Evolutionary conservation across 495 filamentous ascomycete genomes (phyloP), one percentile per base, ranked within the genome.

Genomic region (Hypoxylon fragiforme): DNA sequence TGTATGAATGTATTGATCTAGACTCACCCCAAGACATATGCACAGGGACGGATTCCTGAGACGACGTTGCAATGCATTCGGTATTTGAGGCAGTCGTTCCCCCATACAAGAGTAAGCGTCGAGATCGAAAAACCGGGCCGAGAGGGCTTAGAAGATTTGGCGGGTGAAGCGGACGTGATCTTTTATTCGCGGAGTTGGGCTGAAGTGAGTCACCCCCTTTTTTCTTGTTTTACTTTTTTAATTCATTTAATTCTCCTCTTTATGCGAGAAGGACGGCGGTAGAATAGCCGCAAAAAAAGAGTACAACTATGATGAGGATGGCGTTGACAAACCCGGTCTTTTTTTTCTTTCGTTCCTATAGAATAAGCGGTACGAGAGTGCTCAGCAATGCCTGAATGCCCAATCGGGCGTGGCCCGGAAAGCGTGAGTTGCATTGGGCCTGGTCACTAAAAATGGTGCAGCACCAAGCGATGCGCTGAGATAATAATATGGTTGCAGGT

Each of bases 111-210:
- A 36, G 70, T 89, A 54, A 90, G 86, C 53, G 80, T 90, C 38
- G 87, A 90, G 64, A 68, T 84, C 6, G 87, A 89, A 65, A 89
- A 88, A 65, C 85, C 86, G 7, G 73, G 73, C 38, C 74, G 87
- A 36, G 64, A 70, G 22, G 85, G 85, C 13, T 70, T 90, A 43
- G 72, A 77, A 45, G 74, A 80, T 30, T 73, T 89, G 46, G 86
- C 85, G 24, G 73, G 74, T 44, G 75, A 79, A 59, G 84, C 85
- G 34, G 81, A 89, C 62, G 77, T 85, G 11, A 80, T 89, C 13
- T 88, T 89, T 67, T 89, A 85, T 68, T 87, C 86, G 4, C 81
- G 78, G 55, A 77, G 72, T 50, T 89, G 86, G 86, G 86, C 86
- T 51, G 78, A 81, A 67, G 85, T 86, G 68, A 66, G 73, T 71